Evolutionary conservation across 2,329 filamentous ascomycete species (phyloP).

Genomic region (Pseudohalonectria lignicola): DNA sequence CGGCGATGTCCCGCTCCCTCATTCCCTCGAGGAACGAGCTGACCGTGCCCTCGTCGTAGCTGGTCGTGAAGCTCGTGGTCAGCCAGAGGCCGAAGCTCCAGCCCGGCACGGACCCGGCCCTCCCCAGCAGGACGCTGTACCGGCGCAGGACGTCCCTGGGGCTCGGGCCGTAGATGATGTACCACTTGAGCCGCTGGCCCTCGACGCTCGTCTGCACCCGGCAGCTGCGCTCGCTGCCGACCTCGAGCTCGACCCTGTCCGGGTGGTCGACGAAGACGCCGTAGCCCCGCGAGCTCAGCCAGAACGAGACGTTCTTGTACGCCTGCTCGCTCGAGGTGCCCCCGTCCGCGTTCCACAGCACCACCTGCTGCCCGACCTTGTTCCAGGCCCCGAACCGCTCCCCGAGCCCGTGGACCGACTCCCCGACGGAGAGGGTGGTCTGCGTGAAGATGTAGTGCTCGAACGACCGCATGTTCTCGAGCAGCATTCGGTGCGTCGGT

Average conservation of each 20-base stretch:
- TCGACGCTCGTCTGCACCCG: constrained; percentile 59
- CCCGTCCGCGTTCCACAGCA: constrained; percentile 53
- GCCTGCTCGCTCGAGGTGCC: constrained; percentile 60
- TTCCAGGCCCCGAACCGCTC: constrained; percentile 69
- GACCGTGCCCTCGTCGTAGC: constrained; percentile 60
- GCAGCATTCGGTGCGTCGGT: constrained; percentile 38
- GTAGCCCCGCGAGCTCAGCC: constrained; percentile 62
- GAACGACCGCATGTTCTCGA: constrained; percentile 39
- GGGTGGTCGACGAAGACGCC: constrained; percentile 66
- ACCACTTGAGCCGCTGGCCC: constrained; percentile 62
- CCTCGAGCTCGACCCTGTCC: constrained; percentile 58
- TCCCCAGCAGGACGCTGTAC: constrained; percentile 58
- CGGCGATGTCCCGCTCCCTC: constrained; percentile 49
- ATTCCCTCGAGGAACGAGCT: constrained; percentile 59
- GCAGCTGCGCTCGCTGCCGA: constrained; percentile 63
- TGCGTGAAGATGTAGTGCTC: constrained; percentile 47
- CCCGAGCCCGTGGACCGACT: constrained; percentile 63
- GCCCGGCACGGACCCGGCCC: constrained; percentile 50
- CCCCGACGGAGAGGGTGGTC: constrained; percentile 43
- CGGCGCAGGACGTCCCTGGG: constrained; percentile 61
- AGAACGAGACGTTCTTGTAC: constrained; percentile 64
- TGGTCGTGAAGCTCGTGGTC: constrained; percentile 65
- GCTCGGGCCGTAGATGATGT: constrained; percentile 59
- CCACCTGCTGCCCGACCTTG: constrained; percentile 61
- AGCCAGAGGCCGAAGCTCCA: constrained; percentile 74